Evolutionary conservation across 2,329 filamentous ascomycete genomes (phyloP).

Genomic region (Taxawa tesnikishii): DNA sequence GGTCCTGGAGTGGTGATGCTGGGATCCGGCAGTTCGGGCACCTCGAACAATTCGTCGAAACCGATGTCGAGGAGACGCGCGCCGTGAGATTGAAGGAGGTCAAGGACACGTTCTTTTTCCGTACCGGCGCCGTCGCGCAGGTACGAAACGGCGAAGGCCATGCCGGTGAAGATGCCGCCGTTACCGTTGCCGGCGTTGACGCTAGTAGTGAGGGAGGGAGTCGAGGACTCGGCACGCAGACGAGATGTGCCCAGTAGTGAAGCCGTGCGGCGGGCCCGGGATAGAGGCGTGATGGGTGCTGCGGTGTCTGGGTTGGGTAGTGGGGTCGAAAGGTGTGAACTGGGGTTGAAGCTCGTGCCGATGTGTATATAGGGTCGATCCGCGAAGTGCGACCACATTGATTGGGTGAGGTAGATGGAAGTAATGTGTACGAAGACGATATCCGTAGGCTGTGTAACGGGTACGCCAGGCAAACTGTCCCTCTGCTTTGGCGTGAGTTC

Average conservation of each 20-base stretch:
- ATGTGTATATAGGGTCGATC: slow-evolving; percentile 23
- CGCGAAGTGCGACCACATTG: slow-evolving; percentile 28
- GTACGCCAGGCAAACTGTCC: slow-evolving; percentile 18
- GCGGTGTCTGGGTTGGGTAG: slow-evolving; percentile 15
- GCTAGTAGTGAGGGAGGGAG: slow-evolving; percentile 12
- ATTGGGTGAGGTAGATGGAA: slow-evolving; percentile 30
- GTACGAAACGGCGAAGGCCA: slow-evolving; percentile 82
- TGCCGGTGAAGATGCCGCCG: slow-evolving; percentile 61
- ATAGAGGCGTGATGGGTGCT: slow-evolving; percentile 34
- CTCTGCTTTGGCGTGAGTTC: slow-evolving; percentile 27
- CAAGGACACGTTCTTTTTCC: slow-evolving; percentile 45
- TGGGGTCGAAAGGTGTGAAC: slow-evolving; percentile 12
- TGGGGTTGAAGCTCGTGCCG: slow-evolving; percentile 1
- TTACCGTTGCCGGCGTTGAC: no score
- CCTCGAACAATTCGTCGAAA: slow-evolving; percentile 70
- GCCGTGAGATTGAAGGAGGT: slow-evolving; percentile 56
- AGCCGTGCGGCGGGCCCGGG: slow-evolving; percentile 33
- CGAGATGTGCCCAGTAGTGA: slow-evolving; percentile 1
- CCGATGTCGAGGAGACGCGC: slow-evolving; percentile 60
- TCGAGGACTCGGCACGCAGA: slow-evolving; percentile 4
- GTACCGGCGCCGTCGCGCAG: slow-evolving; percentile 29
- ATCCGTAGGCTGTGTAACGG: slow-evolving; percentile 11
- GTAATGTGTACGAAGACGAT: slow-evolving; percentile 26
- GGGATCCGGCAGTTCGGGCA: slow-evolving; percentile 20
- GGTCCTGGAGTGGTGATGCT: slow-evolving; percentile 7